Percentiles rank a stretch among this genome's conserved stretches.
These are phyloP conservation scores for Sapria himalayana DNA, from an alignment of 345 rosid genomes.

Conservation along the genomic window DNA sequence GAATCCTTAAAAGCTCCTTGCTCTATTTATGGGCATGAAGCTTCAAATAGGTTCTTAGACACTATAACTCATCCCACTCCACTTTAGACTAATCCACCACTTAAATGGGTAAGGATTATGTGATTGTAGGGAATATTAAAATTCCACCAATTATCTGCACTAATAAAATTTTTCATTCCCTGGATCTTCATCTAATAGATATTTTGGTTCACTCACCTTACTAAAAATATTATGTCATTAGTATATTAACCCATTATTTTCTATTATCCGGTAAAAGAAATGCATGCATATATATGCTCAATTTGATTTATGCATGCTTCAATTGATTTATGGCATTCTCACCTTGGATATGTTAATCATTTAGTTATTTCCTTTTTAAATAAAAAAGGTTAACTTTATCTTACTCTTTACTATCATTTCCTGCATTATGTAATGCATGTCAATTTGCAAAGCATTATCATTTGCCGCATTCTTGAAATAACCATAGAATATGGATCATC, in stretches of 20 bases:
- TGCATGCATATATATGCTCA: neutral
- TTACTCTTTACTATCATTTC: conserved; percentile 1
- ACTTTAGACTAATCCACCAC: neutral
- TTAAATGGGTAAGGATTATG: conserved; percentile 6
- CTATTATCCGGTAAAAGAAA: neutral
- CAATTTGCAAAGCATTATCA: conserved; percentile 2
- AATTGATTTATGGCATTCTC: conserved; percentile 3
- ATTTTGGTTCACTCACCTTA: conserved; percentile 5
- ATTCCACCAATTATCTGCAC: conserved; percentile 4
- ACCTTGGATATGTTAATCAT: conserved; percentile 1
- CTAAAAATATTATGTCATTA: conserved; percentile 7
- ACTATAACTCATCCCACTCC: neutral
- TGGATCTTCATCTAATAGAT: neutral
- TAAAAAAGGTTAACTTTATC: neutral
- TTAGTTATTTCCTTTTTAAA: neutral
- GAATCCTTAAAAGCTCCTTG: conserved; percentile 4
- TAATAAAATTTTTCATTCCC: neutral
- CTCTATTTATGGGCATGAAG: neutral
- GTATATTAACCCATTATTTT: conserved; percentile 1
- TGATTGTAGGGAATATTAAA: conserved; percentile 4
- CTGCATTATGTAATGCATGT: neutral
- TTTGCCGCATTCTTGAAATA: too few relatives aligned
- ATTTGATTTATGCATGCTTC: conserved; percentile 1
- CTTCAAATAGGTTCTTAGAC: neutral
- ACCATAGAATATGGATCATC: neutral